Evolutionary conservation across 1,139 yeast genomes (phyloP), one percentile per base, ranked within the genome.

Genomic region (Kodamaea derodonti): DNA sequence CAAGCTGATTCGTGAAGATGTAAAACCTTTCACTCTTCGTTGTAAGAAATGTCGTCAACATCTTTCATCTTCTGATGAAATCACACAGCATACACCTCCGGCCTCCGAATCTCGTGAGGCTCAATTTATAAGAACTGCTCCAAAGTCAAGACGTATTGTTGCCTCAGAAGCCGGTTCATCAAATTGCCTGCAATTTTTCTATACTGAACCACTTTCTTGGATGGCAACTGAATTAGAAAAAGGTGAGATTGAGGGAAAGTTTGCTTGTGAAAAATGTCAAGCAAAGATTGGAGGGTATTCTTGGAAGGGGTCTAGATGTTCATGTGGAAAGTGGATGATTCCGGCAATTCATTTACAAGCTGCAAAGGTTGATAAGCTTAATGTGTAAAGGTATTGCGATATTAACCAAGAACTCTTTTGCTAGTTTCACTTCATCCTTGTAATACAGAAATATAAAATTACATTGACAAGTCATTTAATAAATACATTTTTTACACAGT

Each of bases 321-420:
- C 95, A 38, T 92, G 99, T 60, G 97, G 97, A 2, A 78, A 78
- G 48, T 92, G 99, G 99, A 81, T 92, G 68, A 75, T 87, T 4
- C 98, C 99, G 0, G 95, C 95, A 1, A 74, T 94, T 41, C 88
- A 85, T 55, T 57, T 92, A 33, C 92, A 82, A 54, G 66, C 81
- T 27, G 82, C 90, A 3, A 84, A 86, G 54, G 92, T 86, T 4
- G 97, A 90, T 53, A 77, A 75, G 40, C 69, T 84, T 34, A 32
- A 31, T 31, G 29, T 20, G 23, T 25, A 13, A 14, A 20, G 18
- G n/a, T 16, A 22, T n/a, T 18, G 12, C 20, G 12, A 14, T 12
- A 11, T 8, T 18, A n/a, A n/a, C n/a, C n/a, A n/a, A n/a, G n/a
- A n/a, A n/a, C n/a, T n/a, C n/a, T n/a, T n/a, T n/a, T n/a, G n/a